These are phyloP conservation scores for Elsinoe ampelina DNA, from an alignment of 2,329 filamentous ascomycete species.

Conservation along the genomic window DNA sequence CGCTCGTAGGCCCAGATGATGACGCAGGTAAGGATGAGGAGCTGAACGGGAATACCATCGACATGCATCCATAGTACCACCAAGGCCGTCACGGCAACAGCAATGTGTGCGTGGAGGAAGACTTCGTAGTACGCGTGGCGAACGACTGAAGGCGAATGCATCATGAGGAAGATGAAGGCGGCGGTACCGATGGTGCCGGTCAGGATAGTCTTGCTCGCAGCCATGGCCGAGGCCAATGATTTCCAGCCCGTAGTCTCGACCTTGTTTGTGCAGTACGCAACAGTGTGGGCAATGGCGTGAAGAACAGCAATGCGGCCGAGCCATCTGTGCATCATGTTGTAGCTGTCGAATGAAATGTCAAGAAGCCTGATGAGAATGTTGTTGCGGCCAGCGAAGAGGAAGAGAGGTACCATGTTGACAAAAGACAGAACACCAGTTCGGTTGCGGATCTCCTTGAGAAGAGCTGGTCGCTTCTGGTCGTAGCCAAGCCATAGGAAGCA, in stretches of 20 bases:
- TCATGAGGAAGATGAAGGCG: conserved; percentile 52
- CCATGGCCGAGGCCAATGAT: conserved; percentile 33
- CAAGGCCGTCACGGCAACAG: conserved; percentile 50
- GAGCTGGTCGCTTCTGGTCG: conserved; percentile 48
- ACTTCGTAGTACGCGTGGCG: conserved; percentile 72
- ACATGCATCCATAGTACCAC: conserved; percentile 60
- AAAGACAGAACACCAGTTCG: conserved; percentile 60
- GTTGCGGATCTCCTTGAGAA: conserved; percentile 60
- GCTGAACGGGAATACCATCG: conserved; percentile 47
- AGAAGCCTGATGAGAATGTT: conserved; percentile 66
- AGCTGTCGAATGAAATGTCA: conserved; percentile 70
- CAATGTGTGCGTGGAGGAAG: conserved; percentile 65
- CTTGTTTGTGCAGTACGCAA: conserved; percentile 47
- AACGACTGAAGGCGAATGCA: conserved; percentile 62
- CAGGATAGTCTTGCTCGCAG: conserved; percentile 41
- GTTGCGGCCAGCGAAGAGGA: conserved; percentile 65
- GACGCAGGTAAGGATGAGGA: conserved; percentile 51
- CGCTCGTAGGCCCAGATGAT: conserved; percentile 62
- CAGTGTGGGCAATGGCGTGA: conserved; percentile 57
- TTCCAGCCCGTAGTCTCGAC: conserved; percentile 42
- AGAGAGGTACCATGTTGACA: conserved; percentile 71
- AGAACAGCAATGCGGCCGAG: conserved; percentile 65
- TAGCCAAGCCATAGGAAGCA: conserved; percentile 35
- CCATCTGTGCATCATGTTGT: conserved; percentile 75
- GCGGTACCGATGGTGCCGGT: conserved; percentile 55